A percentile compares a stretch with the other conserved stretches of the same genome.
Conservation (phyloP, 768 basidiomycete genomes). For the Podaxis rugospora region DNA sequence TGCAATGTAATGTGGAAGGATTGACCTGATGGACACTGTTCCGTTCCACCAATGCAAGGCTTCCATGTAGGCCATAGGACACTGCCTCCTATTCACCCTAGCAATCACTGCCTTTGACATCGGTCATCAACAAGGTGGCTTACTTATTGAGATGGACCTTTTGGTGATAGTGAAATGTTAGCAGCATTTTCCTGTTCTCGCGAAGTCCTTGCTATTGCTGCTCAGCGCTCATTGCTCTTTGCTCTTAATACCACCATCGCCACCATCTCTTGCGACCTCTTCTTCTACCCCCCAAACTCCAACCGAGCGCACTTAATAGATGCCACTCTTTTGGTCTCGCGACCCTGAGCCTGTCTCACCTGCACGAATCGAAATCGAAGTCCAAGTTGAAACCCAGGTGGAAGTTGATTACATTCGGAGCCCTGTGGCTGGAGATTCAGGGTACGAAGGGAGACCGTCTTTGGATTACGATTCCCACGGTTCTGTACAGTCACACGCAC, state of each 20-base stretch:
- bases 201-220: not conserved
- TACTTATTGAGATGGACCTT: not conserved
- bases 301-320: not conserved
- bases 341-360: not conserved
- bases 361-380: constrained; percentile 16
- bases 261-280: not conserved
- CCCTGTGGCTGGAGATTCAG: not conserved
- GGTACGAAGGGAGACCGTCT: not conserved
- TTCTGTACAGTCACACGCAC: constrained; percentile 11
- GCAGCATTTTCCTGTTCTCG: not conserved
- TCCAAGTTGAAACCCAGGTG: constrained; percentile 24
- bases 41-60: not conserved
- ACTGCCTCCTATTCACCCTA: not conserved
- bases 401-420: constrained; percentile 15
- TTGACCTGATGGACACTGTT: not conserved
- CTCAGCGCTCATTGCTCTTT: not conserved
- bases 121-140: not conserved
- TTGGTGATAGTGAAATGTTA: not conserved
- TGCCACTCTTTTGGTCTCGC: not conserved
- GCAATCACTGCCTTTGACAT: not conserved
- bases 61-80: not conserved
- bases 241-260: not conserved
- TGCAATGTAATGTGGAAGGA: not conserved
- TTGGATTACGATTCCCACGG: constrained; percentile 24
- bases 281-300: not conserved